A percentile compares a stretch with the other conserved stretches of the same genome.
Evolutionary conservation across 345 rosid genomes (phyloP).

Genomic region (Bruguiera parviflora): DNA sequence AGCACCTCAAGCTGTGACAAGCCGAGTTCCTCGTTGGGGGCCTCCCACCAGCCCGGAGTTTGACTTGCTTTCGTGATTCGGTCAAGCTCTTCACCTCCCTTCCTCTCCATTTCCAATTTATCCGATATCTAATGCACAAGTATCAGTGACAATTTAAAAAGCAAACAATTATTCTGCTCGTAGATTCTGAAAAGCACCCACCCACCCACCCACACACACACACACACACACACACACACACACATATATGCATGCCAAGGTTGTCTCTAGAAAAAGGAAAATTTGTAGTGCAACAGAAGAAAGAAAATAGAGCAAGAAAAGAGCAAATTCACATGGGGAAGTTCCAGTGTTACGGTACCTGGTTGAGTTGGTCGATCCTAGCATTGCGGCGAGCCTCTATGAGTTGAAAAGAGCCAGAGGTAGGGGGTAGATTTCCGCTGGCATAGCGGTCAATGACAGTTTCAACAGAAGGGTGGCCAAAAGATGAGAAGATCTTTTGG

Average conservation of each 20-base stretch:
- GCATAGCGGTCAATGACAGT: constrained; percentile 18
- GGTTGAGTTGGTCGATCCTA: constrained; percentile 35
- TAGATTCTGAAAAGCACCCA: no score
- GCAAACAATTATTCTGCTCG: background rate
- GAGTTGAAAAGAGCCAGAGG: constrained; percentile 28
- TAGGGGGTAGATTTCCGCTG: constrained; percentile 9
- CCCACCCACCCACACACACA: no score
- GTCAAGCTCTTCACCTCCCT: constrained; percentile 35
- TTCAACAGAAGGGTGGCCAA: constrained; percentile 16
- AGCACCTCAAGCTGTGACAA: constrained; percentile 34
- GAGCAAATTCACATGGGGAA: no score
- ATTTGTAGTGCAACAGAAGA: no score
- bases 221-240: no score
- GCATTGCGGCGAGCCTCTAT: constrained; percentile 44
- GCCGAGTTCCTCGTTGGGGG: constrained; percentile 29
- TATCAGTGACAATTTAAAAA: background rate
- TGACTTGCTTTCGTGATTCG: constrained; percentile 20
- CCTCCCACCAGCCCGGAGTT: constrained; percentile 48
- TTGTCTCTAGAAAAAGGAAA: no score
- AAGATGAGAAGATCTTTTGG: constrained; percentile 5
- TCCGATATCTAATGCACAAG: constrained; percentile 7
- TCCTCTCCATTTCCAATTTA: constrained; percentile 46
- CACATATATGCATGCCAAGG: no score
- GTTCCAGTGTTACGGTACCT: constrained; percentile 4
- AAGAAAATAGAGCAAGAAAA: no score